These are phyloP conservation scores for Astraeus odoratus DNA, from an alignment of 768 basidiomycete species.

Conservation along the genomic window DNA sequence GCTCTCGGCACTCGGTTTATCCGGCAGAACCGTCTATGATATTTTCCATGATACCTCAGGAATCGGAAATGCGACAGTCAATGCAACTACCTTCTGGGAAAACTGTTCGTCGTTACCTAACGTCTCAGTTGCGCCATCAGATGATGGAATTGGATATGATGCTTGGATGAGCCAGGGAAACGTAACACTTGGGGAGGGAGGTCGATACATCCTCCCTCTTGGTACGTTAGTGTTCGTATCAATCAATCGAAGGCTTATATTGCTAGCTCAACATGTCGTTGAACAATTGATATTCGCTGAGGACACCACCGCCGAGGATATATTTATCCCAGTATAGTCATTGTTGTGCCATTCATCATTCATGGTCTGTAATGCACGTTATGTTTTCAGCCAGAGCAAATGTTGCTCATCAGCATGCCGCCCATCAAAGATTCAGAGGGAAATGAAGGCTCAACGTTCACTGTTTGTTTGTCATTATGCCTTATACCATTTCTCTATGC, in stretches of 20 bases:
- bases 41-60: not conserved
- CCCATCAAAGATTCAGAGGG: too few species aligned
- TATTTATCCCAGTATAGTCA: too few species aligned
- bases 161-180: conserved; percentile 3
- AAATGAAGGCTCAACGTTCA: conserved; percentile 3
- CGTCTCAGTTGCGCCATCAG: not conserved
- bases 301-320: too few species aligned
- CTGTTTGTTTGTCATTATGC: not conserved
- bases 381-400: too few species aligned
- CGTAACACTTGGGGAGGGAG: not conserved
- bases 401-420: too few species aligned
- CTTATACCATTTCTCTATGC: not conserved
- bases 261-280: too few species aligned
- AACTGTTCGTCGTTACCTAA: conserved; percentile 2
- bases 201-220: conserved; percentile 1
- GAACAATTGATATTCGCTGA: too few species aligned
- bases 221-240: too few species aligned
- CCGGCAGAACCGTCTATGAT: conserved; percentile 3
- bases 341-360: too few species aligned
- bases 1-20: not conserved
- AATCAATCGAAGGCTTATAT: too few species aligned
- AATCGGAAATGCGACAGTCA: not conserved
- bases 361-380: too few species aligned
- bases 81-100: not conserved
- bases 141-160: not conserved